Evolutionary conservation across 306 rosid species (phyloP).

Genomic region (Fragaria nilgerrensis): DNA sequence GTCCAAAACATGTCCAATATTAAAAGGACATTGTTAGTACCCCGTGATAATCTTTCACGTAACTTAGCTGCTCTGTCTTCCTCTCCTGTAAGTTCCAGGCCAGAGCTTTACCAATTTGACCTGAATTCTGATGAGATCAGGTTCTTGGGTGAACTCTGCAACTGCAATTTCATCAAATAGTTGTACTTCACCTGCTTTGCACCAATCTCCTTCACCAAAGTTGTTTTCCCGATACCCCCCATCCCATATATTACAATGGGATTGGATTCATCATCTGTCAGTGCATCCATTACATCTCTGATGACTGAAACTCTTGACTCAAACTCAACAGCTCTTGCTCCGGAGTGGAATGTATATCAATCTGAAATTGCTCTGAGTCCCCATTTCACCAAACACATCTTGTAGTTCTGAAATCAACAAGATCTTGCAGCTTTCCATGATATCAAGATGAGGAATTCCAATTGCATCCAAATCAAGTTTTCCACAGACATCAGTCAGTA

Average conservation of each 20-base stretch:
- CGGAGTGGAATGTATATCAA: background rate
- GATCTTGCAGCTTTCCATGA: conserved; percentile 1
- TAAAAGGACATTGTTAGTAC: background rate
- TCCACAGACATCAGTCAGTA: background rate
- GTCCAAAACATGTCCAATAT: conserved; percentile 5
- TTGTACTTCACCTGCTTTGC: background rate
- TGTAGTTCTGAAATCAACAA: background rate
- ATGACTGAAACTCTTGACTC: background rate
- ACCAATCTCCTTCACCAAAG: background rate
- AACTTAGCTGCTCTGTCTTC: background rate
- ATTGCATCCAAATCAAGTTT: conserved; percentile 2
- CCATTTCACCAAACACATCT: background rate
- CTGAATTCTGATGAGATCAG: background rate
- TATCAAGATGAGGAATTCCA: background rate
- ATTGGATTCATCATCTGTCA: conserved; percentile 2
- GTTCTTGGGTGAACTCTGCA: background rate
- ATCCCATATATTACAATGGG: conserved; percentile 2
- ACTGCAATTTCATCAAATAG: background rate
- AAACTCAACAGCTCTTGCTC: background rate
- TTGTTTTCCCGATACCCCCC: conserved; percentile 14
- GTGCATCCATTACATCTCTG: conserved; percentile 1
- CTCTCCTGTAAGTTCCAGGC: background rate
- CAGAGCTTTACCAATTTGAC: background rate
- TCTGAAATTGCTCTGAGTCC: background rate
- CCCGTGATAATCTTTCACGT: background rate